Base-by-base conservation (phyloP, 768 basidiomycete genomes). In the Glaciozyma martinii region DNA sequence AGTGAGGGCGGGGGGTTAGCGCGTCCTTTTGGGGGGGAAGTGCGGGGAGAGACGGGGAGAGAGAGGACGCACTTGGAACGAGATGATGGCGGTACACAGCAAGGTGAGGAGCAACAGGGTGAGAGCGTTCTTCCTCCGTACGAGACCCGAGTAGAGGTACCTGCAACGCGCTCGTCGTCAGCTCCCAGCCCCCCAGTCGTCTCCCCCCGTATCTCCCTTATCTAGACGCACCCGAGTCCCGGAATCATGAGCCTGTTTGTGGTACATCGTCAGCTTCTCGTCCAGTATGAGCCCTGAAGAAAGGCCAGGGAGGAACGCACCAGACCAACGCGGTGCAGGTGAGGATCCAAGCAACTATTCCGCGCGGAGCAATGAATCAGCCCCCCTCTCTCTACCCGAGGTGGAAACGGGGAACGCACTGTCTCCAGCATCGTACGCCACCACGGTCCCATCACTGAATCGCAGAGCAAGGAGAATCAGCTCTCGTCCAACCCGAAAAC, bases 41-140 rank as follows among this genome's bases (percentile, higher is more conserved):
- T 19, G 12, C 25, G 49, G 12, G 54, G 9, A n/a, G 15, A 32
- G 30, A 54, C 23, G 30, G 29, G 59, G 46, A 8, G 37, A 30
- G 19, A 29, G 5, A 32, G 13, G 42, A 49, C 16, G 46, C 37
- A 49, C n/a, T 19, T 91, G 67, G 21, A 65, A 66, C 40, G 12
- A 46, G 53, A 72, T 66, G 62, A 67, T 65, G 32, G 68, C 68
- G 56, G 68, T 62, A 50, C 70, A 66, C 19, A 75, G 73, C 62
- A 76, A 71, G 79, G 91, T 90, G 6, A 70, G 55, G 40, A 73
- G 66, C 23, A 74, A 68, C 46, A 74, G 82, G 47, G 85, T 87
- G 25, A 97, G 80, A 0, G 94, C 94, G 71, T 95, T 95, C 78
- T 98, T 98, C 66, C 94, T 80, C 56, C 94, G 80, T 40, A 95